A percentile compares a stretch with the other conserved stretches of the same genome.
phyloP scores from a whole-genome alignment of 140 eudicot species.

The Flaveria floridana region DNA sequence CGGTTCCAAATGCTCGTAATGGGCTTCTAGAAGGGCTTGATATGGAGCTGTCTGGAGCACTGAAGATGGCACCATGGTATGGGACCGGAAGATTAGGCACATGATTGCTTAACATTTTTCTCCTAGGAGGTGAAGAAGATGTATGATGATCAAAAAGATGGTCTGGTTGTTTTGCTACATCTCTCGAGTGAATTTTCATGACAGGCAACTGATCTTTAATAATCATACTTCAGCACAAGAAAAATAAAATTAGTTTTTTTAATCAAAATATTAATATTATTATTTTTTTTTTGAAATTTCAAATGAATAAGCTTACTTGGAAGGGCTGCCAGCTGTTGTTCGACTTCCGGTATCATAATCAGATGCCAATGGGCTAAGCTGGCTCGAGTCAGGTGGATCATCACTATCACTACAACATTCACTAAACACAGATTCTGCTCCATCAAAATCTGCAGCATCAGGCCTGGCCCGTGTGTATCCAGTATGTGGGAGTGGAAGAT shows the following conservation, averaged over 20 bases:
- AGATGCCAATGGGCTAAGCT: constrained; percentile 74
- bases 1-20: constrained; percentile 55
- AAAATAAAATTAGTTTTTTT: constrained; percentile 23
- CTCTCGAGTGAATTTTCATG: constrained; percentile 37
- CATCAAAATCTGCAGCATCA: constrained; percentile 64
- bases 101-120: constrained; percentile 53
- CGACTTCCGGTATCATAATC: constrained; percentile 68
- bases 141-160: constrained; percentile 44
- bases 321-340: constrained; percentile 81
- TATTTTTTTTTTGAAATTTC: not conserved
- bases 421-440: constrained; percentile 59
- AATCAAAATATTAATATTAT: constrained; percentile 4
- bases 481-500: constrained; percentile 56
- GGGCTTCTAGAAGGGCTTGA: constrained; percentile 99
- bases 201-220: constrained; percentile 55
- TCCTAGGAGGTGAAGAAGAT: constrained; percentile 53
- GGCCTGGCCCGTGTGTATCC: constrained; percentile 46
- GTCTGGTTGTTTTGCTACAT: constrained; percentile 48
- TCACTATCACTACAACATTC: constrained; percentile 75
- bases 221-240: constrained; percentile 48
- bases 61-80: constrained; percentile 55
- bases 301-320: constrained; percentile 50
- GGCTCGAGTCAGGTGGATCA: constrained; percentile 83
- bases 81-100: constrained; percentile 71
- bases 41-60: constrained; percentile 92